A percentile compares a stretch with the other conserved stretches of the same genome.
These are phyloP conservation scores for Obelidium mucronatum DNA, from an alignment of 192 early-diverging fungal species.

Conservation along the genomic window DNA sequence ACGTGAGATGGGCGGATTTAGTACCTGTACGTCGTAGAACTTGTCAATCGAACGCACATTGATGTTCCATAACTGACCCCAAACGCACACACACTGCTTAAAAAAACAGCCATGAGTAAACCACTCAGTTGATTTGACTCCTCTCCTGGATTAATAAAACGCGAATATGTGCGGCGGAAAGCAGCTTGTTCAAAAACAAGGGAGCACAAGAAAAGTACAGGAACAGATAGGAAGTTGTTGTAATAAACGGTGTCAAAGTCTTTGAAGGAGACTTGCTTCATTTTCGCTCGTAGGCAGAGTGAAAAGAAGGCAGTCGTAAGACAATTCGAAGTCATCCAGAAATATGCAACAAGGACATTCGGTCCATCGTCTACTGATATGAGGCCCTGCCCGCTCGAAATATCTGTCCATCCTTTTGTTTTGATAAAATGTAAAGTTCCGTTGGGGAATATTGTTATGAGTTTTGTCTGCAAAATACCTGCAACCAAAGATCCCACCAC, in stretches of 20 bases:
- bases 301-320: constrained; percentile 88
- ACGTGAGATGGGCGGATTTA: neutral
- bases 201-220: constrained; percentile 58
- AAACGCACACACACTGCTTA: constrained; percentile 88
- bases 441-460: neutral
- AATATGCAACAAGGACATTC: constrained; percentile 39
- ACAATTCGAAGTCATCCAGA: constrained; percentile 95
- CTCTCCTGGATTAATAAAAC: constrained; percentile 45
- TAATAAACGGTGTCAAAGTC: constrained; percentile 99
- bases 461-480: constrained; percentile 45
- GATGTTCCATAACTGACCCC: constrained; percentile 85
- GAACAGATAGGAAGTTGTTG: constrained; percentile 93
- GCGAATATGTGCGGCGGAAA: constrained; percentile 15
- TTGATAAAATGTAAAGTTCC: neutral
- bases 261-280: constrained; percentile 89
- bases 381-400: constrained; percentile 37
- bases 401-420: constrained; percentile 49
- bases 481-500: constrained; percentile 87
- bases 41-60: constrained; percentile 79
- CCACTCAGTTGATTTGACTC: constrained; percentile 18
- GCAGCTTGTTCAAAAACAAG: constrained; percentile 47
- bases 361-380: constrained; percentile 37
- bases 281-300: constrained; percentile 89
- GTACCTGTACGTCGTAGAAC: constrained; percentile 63
- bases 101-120: constrained; percentile 67